Evolutionary conservation across 345 rosid species (phyloP).

Genomic region (Bruguiera gymnorhiza): DNA sequence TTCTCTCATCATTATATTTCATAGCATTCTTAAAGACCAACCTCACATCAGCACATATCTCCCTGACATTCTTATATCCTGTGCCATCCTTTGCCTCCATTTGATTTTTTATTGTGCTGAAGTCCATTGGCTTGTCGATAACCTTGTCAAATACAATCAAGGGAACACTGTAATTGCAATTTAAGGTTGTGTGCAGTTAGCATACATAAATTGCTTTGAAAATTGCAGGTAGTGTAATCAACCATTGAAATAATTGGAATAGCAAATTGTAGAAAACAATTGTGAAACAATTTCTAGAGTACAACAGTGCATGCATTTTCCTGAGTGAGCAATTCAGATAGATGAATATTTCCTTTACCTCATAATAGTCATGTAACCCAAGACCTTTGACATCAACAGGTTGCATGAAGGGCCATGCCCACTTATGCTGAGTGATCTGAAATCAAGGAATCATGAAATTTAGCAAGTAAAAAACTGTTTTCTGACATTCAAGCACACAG

Average conservation of each 20-base stretch:
- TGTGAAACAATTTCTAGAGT: too few species aligned
- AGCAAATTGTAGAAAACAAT: too few species aligned
- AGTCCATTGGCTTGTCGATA: slow-evolving; percentile 97
- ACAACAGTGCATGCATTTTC: too few species aligned
- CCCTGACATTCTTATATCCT: slow-evolving; percentile 76
- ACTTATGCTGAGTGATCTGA: slow-evolving; percentile 88
- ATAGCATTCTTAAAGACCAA: slow-evolving; percentile 88
- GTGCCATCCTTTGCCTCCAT: slow-evolving; percentile 90
- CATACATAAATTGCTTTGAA: too few species aligned
- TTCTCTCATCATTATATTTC: slow-evolving; percentile 74
- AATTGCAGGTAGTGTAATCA: too few species aligned
- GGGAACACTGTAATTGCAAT: background rate
- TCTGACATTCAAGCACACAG: too few species aligned
- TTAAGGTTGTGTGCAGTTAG: background rate
- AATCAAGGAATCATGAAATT: background rate
- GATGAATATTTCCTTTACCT: slow-evolving; percentile 31
- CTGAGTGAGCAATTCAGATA: too few species aligned
- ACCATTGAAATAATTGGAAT: too few species aligned
- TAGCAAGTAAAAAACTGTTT: background rate
- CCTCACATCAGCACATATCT: slow-evolving; percentile 76
- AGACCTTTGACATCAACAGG: slow-evolving; percentile 92
- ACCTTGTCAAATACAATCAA: slow-evolving; percentile 36
- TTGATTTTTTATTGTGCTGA: slow-evolving; percentile 81
- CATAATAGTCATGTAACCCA: slow-evolving; percentile 80
- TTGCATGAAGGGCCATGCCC: slow-evolving; percentile 92